Evolutionary conservation across 1,139 yeast species (phyloP), one percentile per base, ranked within the genome.

Genomic region (Arxiozyma heterogenica): DNA sequence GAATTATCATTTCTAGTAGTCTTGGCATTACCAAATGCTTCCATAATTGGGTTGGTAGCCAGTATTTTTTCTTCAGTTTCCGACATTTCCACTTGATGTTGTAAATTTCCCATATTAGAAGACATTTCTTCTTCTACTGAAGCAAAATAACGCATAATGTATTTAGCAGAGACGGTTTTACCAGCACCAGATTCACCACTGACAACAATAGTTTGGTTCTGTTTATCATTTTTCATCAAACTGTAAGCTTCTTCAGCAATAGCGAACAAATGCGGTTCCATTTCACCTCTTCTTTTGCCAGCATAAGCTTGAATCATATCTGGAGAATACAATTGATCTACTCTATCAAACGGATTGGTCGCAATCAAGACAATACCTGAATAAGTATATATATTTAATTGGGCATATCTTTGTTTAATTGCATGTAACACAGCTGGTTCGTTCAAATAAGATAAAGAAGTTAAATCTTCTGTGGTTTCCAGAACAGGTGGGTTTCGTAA

Each of bases 101-200:
- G 66, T 44, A 59, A 66, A 54, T 72, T 70, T 43, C 68, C 67
- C 55, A 71, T 71, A 47, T 64, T 62, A 49, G 65, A 64, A n/a
- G 67, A 60, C 41, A 67, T 60, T 52, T 66, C 67, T 50, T 70
- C 72, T 67, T 93, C 98, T n/a, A 94, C 98, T 12, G 96, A 84
- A 3, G 98, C 98, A 71, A 94, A 91, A 72, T 91, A 94, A 70
- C 98, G 82, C 98, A 94, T 94, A 61, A 94, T 93, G 70, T 89
- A 93, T 71, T 94, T 94, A 51, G 99, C 98, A 60, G 95, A 84
- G 45, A 93, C 98, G 1, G 98, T 94, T 68, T 94, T 94, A 72
- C 99, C 99, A 21, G 99, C 98, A 71, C 99, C 99, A 8, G 97
- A 89, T 72, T 94, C 99, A 71, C 98, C 98, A 64, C 94, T 84